Percentiles rank a stretch among this genome's conserved stretches.
Conservation (phyloP, 306 rosid species). For the Fragaria iinumae region DNA sequence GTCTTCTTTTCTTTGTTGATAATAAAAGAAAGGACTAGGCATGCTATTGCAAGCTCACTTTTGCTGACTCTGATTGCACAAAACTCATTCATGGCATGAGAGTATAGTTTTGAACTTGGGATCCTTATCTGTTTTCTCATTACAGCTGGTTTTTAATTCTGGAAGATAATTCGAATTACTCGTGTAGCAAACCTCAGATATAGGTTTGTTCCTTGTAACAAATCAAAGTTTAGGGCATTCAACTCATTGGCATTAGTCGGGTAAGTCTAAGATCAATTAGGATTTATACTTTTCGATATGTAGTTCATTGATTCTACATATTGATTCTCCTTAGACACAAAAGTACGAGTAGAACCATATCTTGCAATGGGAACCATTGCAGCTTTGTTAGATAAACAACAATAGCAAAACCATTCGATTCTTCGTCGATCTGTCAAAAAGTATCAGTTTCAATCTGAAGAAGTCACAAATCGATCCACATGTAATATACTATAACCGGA, state of each 20-base stretch:
- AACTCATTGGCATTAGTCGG: not conserved
- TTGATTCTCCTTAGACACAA: not conserved
- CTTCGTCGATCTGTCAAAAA: not conserved
- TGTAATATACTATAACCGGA: constrained; percentile 10
- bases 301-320: not conserved
- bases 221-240: not conserved
- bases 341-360: not conserved
- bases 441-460: constrained; percentile 9
- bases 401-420: not conserved
- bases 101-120: not conserved
- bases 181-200: not conserved
- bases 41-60: constrained; percentile 17
- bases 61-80: constrained; percentile 28
- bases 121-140: not conserved
- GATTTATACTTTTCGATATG: not conserved
- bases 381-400: constrained; percentile 1
- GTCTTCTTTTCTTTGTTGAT: not conserved
- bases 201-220: not conserved
- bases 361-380: not conserved
- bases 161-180: not conserved
- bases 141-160: not conserved
- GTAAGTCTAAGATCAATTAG: not conserved
- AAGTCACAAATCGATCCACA: not conserved
- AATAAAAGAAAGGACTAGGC: constrained; percentile 2
- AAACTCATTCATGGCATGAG: constrained; percentile 20